Evolutionary conservation across 306 rosid genomes (phyloP), one percentile per base, ranked within the genome.

Genomic region (Cucumis melo): DNA sequence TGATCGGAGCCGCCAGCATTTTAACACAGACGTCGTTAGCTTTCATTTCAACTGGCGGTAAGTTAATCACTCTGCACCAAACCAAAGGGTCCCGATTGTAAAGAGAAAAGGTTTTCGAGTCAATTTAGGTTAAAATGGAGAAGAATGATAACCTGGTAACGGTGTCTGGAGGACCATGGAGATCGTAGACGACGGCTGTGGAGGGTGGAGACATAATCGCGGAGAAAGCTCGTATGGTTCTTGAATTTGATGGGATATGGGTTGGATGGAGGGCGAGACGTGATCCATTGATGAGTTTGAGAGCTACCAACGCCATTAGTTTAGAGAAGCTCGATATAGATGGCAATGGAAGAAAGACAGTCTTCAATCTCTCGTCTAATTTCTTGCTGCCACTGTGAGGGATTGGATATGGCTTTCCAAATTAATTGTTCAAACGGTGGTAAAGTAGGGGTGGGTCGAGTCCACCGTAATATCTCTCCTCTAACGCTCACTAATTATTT

Each of bases 1-100:
- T 94, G 56, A 93, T 91, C 1, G 97, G 98, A 78, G 98, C 88
- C 2, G 94, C 97, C 1, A 93, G 81, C 92, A 93, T 93, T 85
- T 85, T 91, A 38, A 93, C 96, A 36, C 98, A 93, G 21, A 93
- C 92, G 2, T 93, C 97, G 20, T 87, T 90, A 80, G 88, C 88
- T 67, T 83, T 91, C 84, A 93, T 89, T 80, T 87, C 89, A 10
- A 85, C 85, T 0, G 87, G 83, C 16, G 91, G 85, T n/a, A 93
- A 36, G 5, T 83, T 83, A 44, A 87, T 81, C 76, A 88, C 82
- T 76, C 91, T 88, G 85, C 85, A 78, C 42, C 50, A 73, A 70
- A 36, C n/a, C 53, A 27, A 80, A 38, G 39, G 48, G 41, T 24
- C 24, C 51, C n/a, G 23, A 24, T 46, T 15, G 13, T 32, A 44